phyloP scores from a whole-genome alignment of 495 filamentous ascomycete species.

The Elasticomyces elasticus region DNA sequence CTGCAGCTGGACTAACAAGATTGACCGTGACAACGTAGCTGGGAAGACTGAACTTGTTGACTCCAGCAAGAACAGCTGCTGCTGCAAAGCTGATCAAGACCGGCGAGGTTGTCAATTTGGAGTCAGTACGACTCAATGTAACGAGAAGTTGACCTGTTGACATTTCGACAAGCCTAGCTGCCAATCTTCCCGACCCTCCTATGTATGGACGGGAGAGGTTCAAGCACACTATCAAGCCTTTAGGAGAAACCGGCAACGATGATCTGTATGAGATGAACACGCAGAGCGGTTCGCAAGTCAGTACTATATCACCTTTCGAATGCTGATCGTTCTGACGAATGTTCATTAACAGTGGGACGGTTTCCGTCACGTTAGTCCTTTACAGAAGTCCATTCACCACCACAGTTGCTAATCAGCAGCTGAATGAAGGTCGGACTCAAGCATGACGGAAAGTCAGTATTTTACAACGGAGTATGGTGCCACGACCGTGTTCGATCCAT shows the following conservation, averaged over 20 bases:
- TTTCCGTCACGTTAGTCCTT: conserved; percentile 37
- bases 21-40: conserved; percentile 24
- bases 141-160: neutral
- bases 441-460: conserved; percentile 28
- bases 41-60: conserved; percentile 50
- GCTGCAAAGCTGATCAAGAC: conserved; percentile 44
- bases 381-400: neutral
- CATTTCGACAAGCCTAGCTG: conserved; percentile 32
- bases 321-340: neutral
- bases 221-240: conserved; percentile 46
- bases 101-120: conserved; percentile 40
- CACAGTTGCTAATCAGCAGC: neutral
- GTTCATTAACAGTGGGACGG: conserved; percentile 80
- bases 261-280: conserved; percentile 68
- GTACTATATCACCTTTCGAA: neutral
- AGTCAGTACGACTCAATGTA: conserved; percentile 12
- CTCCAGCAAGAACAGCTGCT: conserved; percentile 43
- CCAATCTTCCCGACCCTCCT: conserved; percentile 42
- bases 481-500: neutral
- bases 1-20: neutral
- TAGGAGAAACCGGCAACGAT: conserved; percentile 45
- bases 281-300: conserved; percentile 41
- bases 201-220: conserved; percentile 47
- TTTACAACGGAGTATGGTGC: conserved; percentile 36
- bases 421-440: neutral